Conservation (phyloP, 192 early-diverging fungal genomes). For the Hyaloraphidium curvatum region DNA sequence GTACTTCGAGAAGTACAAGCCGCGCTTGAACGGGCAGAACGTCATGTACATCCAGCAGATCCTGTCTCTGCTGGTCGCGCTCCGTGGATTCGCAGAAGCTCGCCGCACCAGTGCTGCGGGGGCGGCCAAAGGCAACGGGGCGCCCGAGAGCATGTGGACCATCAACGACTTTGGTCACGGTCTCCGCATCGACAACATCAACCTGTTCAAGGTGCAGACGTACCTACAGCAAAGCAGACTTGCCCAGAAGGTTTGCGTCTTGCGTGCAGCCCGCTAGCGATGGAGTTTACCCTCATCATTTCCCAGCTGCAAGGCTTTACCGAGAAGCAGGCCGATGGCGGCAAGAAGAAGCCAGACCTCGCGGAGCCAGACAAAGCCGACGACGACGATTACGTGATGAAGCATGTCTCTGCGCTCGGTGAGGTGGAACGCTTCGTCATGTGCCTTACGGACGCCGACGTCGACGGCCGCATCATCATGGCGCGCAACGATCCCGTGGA, state of each 20-base stretch:
- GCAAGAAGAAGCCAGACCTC: neutral
- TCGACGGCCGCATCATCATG: conserved; percentile 50
- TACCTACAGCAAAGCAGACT: conserved; percentile 51
- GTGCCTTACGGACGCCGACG: conserved; percentile 33
- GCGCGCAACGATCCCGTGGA: conserved; percentile 6
- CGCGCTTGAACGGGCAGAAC: conserved; percentile 47
- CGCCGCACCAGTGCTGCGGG: neutral
- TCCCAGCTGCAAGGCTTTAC: conserved; percentile 31
- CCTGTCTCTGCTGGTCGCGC: conserved; percentile 29
- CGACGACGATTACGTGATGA: too few species aligned
- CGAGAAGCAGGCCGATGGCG: conserved; percentile 8
- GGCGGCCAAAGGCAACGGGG: neutral
- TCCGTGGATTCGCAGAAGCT: conserved; percentile 10
- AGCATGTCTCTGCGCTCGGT: too few species aligned
- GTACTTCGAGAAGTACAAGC: conserved; percentile 52
- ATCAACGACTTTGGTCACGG: conserved; percentile 52
- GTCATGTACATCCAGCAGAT: conserved; percentile 57
- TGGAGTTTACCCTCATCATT: too few species aligned
- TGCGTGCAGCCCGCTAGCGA: conserved; percentile 10
- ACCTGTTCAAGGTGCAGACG: conserved; percentile 51
- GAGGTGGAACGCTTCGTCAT: conserved; percentile 32
- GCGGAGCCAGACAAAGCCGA: neutral
- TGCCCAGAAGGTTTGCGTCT: conserved; percentile 31
- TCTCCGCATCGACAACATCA: conserved; percentile 55
- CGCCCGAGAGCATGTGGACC: conserved; percentile 16